phyloP scores from a whole-genome alignment of 75 land plant genomes.

The Ceratopteris richardii region DNA sequence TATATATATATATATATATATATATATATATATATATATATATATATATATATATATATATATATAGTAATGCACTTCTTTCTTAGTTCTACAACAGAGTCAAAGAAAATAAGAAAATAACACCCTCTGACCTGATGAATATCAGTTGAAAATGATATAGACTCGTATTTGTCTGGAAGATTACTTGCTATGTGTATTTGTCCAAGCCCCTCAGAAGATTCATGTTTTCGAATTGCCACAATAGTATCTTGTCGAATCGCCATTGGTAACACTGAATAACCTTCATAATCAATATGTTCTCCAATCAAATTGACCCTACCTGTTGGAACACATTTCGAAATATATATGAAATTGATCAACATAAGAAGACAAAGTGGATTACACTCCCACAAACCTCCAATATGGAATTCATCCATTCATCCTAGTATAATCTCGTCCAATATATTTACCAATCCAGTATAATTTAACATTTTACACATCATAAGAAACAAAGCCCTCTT shows the following conservation, averaged over 20 bases:
- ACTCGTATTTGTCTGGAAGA: conserved; percentile 47
- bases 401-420: too few species aligned
- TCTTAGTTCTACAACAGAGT: too few species aligned
- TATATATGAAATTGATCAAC: background rate
- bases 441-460: background rate
- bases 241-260: conserved; percentile 96
- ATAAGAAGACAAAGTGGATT: background rate
- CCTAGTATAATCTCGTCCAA: too few species aligned
- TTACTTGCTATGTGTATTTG: conserved; percentile 66
- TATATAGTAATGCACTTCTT: too few species aligned
- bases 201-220: conserved; percentile 27
- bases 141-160: conserved; percentile 73
- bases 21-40: too few species aligned
- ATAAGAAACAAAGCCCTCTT: too few species aligned
- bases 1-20: too few species aligned
- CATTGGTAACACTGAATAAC: conserved; percentile 97
- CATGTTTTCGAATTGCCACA: conserved; percentile 63
- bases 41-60: too few species aligned
- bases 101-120: too few species aligned
- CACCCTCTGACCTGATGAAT: conserved; percentile 88
- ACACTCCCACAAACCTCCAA: too few species aligned
- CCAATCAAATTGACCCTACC: conserved; percentile 97
- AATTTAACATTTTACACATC: too few species aligned
- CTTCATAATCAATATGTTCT: conserved; percentile 97
- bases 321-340: conserved; percentile 11